Evolutionary conservation across 495 filamentous ascomycete genomes (phyloP).

Genomic region (Pseudoneurospora amorphoporcata): DNA sequence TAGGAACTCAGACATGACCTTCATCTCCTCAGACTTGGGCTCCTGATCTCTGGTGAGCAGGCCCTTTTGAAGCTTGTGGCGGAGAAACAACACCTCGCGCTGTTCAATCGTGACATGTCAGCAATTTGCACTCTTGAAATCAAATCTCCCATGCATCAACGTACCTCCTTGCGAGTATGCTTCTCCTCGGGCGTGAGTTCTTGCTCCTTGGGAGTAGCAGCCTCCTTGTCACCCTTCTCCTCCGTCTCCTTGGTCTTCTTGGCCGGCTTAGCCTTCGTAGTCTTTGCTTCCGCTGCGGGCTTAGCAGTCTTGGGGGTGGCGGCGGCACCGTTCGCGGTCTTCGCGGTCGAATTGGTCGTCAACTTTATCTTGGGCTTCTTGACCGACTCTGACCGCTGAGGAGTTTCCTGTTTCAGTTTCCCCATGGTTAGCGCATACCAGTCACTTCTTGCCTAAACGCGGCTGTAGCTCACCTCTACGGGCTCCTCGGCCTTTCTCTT

Average conservation of each 20-base stretch:
- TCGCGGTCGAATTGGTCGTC: conserved; percentile 39
- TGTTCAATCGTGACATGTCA: conserved; percentile 22
- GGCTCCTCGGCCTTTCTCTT: conserved; percentile 65
- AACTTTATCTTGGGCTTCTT: conserved; percentile 60
- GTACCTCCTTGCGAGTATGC: conserved; percentile 47
- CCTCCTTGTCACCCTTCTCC: conserved; percentile 49
- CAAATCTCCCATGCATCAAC: conserved; percentile 4
- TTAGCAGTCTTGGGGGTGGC: conserved; percentile 39
- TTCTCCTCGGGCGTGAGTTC: conserved; percentile 40
- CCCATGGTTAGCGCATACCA: conserved; percentile 7
- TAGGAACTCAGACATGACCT: conserved; percentile 66
- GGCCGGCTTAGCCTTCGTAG: conserved; percentile 47
- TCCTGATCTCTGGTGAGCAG: conserved; percentile 71
- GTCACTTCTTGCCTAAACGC: conserved; percentile 3
- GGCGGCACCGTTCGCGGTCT: conserved; percentile 41
- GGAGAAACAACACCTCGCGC: conserved; percentile 68
- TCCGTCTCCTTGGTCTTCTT: conserved; percentile 55
- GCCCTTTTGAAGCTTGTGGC: conserved; percentile 85
- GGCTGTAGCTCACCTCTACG: conserved; percentile 45
- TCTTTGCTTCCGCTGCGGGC: conserved; percentile 41
- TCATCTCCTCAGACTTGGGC: conserved; percentile 86
- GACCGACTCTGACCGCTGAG: conserved; percentile 52
- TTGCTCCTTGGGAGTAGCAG: conserved; percentile 34
- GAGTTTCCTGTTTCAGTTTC: conserved; percentile 41
- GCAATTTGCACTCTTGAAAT: not conserved